A percentile compares a stretch with the other conserved stretches of the same genome.
Conservation (phyloP, 1,284 basidiomycete species). For the Puccinia polysora region DNA sequence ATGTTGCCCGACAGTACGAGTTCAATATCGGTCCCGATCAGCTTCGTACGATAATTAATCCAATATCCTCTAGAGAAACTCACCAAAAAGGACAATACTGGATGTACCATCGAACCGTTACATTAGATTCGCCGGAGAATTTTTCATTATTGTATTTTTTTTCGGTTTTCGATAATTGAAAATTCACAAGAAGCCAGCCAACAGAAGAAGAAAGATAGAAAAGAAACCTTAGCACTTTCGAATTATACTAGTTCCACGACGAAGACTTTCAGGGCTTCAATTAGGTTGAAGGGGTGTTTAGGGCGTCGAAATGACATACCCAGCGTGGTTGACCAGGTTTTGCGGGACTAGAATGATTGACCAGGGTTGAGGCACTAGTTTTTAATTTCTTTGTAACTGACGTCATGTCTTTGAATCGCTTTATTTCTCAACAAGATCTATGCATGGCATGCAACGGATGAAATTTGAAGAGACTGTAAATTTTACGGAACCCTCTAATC, state of each 20-base stretch:
- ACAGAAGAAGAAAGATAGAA: not conserved
- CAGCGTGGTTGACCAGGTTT: constrained; percentile 31
- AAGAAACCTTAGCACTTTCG: not conserved
- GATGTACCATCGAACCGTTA: not conserved
- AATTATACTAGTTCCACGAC: not conserved
- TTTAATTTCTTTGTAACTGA: not conserved
- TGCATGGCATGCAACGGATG: too few species aligned
- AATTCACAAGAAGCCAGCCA: not conserved
- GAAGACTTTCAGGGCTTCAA: not conserved
- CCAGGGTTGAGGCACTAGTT: not conserved
- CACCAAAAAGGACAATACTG: constrained; percentile 37
- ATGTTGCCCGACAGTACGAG: not conserved
- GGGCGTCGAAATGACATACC: not conserved
- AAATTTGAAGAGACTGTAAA: too few species aligned
- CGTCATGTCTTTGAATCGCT: too few species aligned
- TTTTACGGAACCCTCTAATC: too few species aligned
- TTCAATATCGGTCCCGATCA: not conserved
- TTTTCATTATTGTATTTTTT: not conserved
- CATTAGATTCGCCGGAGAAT: not conserved
- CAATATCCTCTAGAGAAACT: not conserved
- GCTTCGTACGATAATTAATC: too few species aligned
- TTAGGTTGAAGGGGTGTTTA: not conserved
- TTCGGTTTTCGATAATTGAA: not conserved
- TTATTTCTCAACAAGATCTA: too few species aligned
- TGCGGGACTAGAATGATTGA: constrained; percentile 20